Conservation (phyloP, 2,329 filamentous ascomycete species). For the Akanthomyces lecanii region DNA sequence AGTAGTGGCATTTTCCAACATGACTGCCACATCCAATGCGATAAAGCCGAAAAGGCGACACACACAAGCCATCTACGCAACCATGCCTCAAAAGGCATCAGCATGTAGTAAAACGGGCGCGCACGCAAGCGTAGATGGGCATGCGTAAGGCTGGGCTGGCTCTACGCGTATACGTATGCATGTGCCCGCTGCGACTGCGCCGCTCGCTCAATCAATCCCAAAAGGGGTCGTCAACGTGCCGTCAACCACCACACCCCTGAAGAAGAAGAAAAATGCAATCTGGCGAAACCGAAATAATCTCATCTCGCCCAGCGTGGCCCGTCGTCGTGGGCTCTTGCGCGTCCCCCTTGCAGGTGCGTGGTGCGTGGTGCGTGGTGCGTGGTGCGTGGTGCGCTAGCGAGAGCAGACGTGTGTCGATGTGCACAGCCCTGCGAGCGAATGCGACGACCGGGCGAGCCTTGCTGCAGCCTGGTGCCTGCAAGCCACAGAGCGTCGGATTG, state of each 20-base stretch:
- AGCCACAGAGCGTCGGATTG: background rate
- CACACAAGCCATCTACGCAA: background rate
- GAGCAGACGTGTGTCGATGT: background rate
- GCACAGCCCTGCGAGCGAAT: background rate
- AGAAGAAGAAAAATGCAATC: background rate
- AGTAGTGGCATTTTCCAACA: no score
- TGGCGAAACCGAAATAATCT: background rate
- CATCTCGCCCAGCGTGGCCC: background rate
- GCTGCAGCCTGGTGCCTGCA: no score
- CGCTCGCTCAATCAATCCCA: no score
- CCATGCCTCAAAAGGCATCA: conserved; percentile 3
- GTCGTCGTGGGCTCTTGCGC: conserved; percentile 6
- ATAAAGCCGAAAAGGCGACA: no score
- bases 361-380: no score
- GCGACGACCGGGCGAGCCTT: background rate
- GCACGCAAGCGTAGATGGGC: background rate
- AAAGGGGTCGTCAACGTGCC: background rate
- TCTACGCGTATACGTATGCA: background rate
- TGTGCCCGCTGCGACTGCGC: background rate
- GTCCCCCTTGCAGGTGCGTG: background rate
- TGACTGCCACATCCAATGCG: no score
- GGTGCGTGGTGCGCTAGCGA: background rate
- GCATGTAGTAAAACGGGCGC: background rate
- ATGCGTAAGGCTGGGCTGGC: background rate
- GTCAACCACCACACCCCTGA: background rate